Evolutionary conservation across 257 asterid species (phyloP).

Genomic region (Ballota nigra): DNA sequence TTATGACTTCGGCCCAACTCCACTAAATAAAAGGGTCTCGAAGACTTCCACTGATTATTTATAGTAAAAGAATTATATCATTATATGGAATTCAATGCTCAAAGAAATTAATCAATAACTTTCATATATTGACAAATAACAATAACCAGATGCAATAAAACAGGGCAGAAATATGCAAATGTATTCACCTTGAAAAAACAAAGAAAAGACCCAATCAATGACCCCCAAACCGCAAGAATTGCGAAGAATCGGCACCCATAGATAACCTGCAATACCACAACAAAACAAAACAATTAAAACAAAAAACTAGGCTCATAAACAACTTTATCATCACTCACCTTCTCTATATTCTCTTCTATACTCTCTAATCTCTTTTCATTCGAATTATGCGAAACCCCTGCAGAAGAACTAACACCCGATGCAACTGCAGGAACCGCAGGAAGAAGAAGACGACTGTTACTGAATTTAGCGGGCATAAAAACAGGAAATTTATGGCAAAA

Average conservation of each 20-base stretch:
- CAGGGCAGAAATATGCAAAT: background rate
- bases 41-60: too few species aligned
- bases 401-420: constrained; percentile 36
- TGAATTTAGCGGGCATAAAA: constrained; percentile 11
- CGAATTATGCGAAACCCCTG: constrained; percentile 28
- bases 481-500: constrained; percentile 23
- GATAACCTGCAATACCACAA: constrained; percentile 51
- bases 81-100: background rate
- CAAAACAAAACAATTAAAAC: background rate
- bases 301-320: background rate
- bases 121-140: too few species aligned
- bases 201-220: constrained; percentile 76
- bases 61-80: too few species aligned
- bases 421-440: constrained; percentile 31
- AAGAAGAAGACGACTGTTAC: background rate
- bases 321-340: constrained; percentile 35
- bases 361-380: constrained; percentile 29
- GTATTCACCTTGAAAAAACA: constrained; percentile 69
- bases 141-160: constrained; percentile 1
- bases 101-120: too few species aligned
- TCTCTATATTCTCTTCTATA: constrained; percentile 54
- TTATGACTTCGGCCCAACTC: too few species aligned
- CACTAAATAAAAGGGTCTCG: too few species aligned
- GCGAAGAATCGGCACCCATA: constrained; percentile 84
- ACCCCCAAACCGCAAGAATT: constrained; percentile 93